phyloP scores from a whole-genome alignment of 805 yeast species.

The Saturnispora mendoncae region DNA sequence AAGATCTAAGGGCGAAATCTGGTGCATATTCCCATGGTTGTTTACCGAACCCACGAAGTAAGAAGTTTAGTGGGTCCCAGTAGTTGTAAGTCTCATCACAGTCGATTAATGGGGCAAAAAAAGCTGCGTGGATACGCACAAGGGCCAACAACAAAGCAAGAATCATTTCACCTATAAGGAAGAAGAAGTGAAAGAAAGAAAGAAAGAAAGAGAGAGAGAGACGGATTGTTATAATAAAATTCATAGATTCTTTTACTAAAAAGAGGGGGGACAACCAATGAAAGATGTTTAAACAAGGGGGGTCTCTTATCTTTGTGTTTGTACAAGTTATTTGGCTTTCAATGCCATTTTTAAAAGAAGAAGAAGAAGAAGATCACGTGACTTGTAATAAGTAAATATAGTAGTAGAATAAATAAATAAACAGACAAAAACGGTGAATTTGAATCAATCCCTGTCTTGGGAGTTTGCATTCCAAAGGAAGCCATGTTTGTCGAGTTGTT shows the following conservation, averaged over 20 bases:
- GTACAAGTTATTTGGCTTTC: too few relatives aligned
- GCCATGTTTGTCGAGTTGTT: conserved; percentile 27
- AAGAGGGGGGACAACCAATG: too few relatives aligned
- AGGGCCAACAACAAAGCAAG: conserved; percentile 4
- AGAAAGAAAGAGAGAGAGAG: too few relatives aligned
- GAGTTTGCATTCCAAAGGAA: conserved; percentile 26
- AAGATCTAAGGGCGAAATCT: conserved; percentile 76
- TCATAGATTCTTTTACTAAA: too few relatives aligned
- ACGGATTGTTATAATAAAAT: too few relatives aligned
- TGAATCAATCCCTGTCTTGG: conserved; percentile 24
- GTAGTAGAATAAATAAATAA: too few relatives aligned
- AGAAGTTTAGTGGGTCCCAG: conserved; percentile 85
- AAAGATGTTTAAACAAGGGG: too few relatives aligned
- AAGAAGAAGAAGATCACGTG: too few relatives aligned
- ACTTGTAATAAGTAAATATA: too few relatives aligned
- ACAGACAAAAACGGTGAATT: too few relatives aligned
- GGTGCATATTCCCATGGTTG: conserved; percentile 98
- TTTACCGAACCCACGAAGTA: conserved; percentile 76
- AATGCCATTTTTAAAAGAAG: too few relatives aligned
- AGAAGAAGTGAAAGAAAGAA: not conserved
- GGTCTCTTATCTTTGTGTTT: too few relatives aligned
- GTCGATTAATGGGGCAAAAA: conserved; percentile 68
- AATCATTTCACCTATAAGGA: conserved; percentile 1
- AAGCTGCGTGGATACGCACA: conserved; percentile 26
- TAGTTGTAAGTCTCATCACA: conserved; percentile 91